Evolutionary conservation across 2,329 filamentous ascomycete species (phyloP), one percentile per base, ranked within the genome.

Genomic region (Monilinia vaccinii-corymbosi): DNA sequence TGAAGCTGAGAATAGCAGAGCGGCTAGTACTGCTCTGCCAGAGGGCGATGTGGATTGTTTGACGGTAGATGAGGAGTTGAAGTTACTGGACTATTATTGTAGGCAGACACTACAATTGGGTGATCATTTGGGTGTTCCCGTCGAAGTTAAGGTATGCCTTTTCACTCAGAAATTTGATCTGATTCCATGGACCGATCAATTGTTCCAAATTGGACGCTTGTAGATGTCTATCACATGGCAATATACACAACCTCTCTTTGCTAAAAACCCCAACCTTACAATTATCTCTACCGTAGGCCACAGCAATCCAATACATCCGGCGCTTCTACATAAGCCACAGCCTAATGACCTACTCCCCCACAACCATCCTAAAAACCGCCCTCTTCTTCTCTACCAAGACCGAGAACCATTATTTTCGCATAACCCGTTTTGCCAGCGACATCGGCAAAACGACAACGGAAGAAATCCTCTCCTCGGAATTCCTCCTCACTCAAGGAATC

Each of bases 291-390:
- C 14, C 1, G 11, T 13, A 73, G 71, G 70, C 71, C 25, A 73
- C 71, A 34, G 79, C 66, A 65, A 66, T 67, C 31, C 70, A 71
- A 66, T 97, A 95, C 72, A 81, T 99, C 62, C 88, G 90, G 60
- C 88, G 94, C 61, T 97, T 99, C 80, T 99, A 97, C 77, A 82
- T 96, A 42, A 93, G 89, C 70, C 96, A 97, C 75, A 95, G 89
- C 45, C 84, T 92, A 70, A 96, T 97, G 89, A 96, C 92, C 34
- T 97, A 99, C 72, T 89, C 93, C 63, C 93, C 92, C 0, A 88
- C 89, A 63, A 86, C 91, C 64, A 88, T 97, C 66, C 85, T 96
- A 72, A 90, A 92, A 71, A 94, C 91, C 34, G 90, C 89, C 40
- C 81, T 99, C 58, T 97, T 95, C 78, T 89, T 99, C 65, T 91